A percentile compares a stretch with the other conserved stretches of the same genome.
These are phyloP conservation scores for Mycena haematopus DNA, from an alignment of 768 basidiomycete species.

Conservation along the genomic window DNA sequence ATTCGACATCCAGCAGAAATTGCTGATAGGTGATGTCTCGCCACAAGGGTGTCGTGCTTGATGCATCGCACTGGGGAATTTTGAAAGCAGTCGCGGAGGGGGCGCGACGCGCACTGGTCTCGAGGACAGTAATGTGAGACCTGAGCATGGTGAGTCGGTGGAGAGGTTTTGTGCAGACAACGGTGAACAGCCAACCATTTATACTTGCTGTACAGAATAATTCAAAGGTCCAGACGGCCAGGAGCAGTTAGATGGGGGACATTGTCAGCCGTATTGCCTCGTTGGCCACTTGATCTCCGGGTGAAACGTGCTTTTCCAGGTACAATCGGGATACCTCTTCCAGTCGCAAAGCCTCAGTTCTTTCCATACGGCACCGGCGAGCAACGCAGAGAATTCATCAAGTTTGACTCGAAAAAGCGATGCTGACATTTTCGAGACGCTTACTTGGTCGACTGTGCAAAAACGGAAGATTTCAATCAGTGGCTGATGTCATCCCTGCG, in stretches of 20 bases:
- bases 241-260: conserved; percentile 28
- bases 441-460: neutral
- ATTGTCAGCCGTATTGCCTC: conserved; percentile 27
- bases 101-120: conserved; percentile 57
- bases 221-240: conserved; percentile 10
- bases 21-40: conserved; percentile 64
- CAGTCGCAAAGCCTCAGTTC: conserved; percentile 14
- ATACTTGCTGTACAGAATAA: conserved; percentile 26
- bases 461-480: conserved; percentile 19
- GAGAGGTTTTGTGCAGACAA: conserved; percentile 25
- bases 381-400: conserved; percentile 3
- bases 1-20: conserved; percentile 71
- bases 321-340: conserved; percentile 24
- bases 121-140: conserved; percentile 71
- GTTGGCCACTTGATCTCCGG: conserved; percentile 28
- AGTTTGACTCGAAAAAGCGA: conserved; percentile 25
- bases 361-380: conserved; percentile 8
- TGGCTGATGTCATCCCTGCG: conserved; percentile 28
- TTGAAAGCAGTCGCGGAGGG: conserved; percentile 64
- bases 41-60: conserved; percentile 59
- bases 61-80: conserved; percentile 56
- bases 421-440: conserved; percentile 5
- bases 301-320: conserved; percentile 29
- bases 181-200: conserved; percentile 21
- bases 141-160: conserved; percentile 42